Evolutionary conservation across 1,139 yeast species (phyloP), one percentile per base, ranked within the genome.

Genomic region (Hanseniaspora uvarum): DNA sequence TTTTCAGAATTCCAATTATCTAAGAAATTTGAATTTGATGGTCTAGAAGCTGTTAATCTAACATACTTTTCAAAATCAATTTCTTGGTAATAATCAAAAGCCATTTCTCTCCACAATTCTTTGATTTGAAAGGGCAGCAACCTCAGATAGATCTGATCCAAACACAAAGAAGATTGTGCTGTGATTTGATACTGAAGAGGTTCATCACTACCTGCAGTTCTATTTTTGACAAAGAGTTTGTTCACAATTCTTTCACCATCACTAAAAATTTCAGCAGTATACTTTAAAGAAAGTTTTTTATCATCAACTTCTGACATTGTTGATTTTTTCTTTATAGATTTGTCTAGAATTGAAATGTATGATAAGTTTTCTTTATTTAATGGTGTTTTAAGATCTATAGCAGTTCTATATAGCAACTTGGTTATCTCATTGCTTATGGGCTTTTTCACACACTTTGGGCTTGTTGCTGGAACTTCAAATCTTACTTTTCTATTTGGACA

Each of bases 341-440:
- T 31, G 26, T 48, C 52, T 5, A 48, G 26, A 31, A 48, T 40
- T 6, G 52, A 48, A n/a, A 48, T 48, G 34, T 33, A 48, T 4
- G 46, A 33, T 23, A 31, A 24, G 7, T 26, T 23, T 5, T 48
- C 34, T 16, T 48, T 48, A 10, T 30, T 31, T 7, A 31, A 16
- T 12, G 52, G 33, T 16, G 19, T 41, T 31, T 24, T 39, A 7
- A 48, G 18, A 18, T 40, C 46, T 16, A 48, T 33, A 4, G 52
- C 52, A 8, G 52, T 16, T 40, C 36, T 31, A 11, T 31, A 23
- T 14, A 48, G 16, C 8, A 48, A 34, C 6, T 43, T 38, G 2
- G 44, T 11, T 10, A 48, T 26, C n/a, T 48, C 40, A n/a, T 40
- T 34, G 14, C 38, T 11, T 10, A 48, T 24, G n/a, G 16, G 33